A percentile compares a stretch with the other conserved stretches of the same genome.
These are phyloP conservation scores for Isoetes taiwanensis DNA, from an alignment of 75 land plant species.

Conservation along the genomic window DNA sequence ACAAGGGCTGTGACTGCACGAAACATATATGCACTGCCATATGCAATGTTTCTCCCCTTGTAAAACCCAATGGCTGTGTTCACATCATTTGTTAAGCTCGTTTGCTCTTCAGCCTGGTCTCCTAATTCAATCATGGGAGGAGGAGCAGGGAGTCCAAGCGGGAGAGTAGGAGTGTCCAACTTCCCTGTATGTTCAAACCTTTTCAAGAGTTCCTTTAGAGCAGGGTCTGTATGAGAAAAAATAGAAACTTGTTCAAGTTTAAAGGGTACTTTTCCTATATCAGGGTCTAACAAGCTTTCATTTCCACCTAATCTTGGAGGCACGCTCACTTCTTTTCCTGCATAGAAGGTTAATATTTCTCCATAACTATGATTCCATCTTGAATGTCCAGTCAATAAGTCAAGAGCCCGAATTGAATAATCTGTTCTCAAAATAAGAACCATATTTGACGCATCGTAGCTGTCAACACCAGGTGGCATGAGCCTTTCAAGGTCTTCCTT, in stretches of 20 bases:
- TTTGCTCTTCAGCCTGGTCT: no score
- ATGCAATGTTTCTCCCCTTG: no score
- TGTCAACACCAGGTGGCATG: not conserved
- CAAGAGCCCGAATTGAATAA: constrained; percentile 10
- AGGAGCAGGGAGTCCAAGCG: no score
- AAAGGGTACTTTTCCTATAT: not conserved
- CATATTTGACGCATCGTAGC: not conserved
- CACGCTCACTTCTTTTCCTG: no score
- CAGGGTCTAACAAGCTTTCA: not conserved
- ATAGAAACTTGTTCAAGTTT: not conserved
- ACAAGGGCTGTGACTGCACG: no score
- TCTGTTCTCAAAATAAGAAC: constrained; percentile 11
- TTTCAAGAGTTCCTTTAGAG: not conserved
- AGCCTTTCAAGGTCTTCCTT: not conserved
- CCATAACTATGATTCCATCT: constrained; percentile 10
- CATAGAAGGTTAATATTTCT: constrained; percentile 5
- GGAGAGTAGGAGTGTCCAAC: not conserved
- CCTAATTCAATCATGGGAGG: no score
- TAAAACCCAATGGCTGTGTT: no score
- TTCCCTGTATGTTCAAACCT: not conserved
- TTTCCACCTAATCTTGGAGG: not conserved
- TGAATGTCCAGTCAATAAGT: constrained; percentile 8
- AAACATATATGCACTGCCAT: no score
- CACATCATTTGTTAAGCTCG: no score
- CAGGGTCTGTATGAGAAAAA: not conserved